Evolutionary conservation across 345 rosid species (phyloP).

Genomic region (Dipteronia sinensis): DNA sequence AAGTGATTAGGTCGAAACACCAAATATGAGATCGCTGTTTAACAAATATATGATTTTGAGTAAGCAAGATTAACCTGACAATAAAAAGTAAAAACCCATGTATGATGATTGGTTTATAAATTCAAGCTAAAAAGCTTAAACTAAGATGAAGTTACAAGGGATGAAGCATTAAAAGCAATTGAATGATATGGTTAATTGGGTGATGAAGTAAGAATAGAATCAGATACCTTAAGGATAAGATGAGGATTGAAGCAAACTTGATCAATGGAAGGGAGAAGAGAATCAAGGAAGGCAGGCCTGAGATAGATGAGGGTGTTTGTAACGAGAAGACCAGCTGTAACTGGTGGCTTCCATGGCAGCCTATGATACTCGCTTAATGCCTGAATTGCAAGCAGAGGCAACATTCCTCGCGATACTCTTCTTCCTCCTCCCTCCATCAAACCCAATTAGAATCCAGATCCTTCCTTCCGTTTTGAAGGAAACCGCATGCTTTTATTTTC

Average conservation of each 20-base stretch:
- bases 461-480: no score
- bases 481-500: no score
- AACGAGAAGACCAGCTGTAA: conserved; percentile 79
- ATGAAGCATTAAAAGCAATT: no score
- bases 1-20: background rate
- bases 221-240: conserved; percentile 71
- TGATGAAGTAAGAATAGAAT: no score
- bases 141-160: no score
- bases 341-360: conserved; percentile 88
- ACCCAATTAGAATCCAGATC: no score
- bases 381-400: conserved; percentile 77
- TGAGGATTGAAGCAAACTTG: conserved; percentile 85
- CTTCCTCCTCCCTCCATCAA: conserved; percentile 27
- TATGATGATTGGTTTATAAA: background rate
- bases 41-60: background rate
- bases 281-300: conserved; percentile 63
- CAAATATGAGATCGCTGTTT: no score
- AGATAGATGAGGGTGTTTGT: conserved; percentile 76
- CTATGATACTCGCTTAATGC: conserved; percentile 70
- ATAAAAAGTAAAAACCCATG: background rate
- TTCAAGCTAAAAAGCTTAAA: background rate
- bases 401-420: conserved; percentile 57
- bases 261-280: conserved; percentile 63
- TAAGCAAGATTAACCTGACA: background rate
- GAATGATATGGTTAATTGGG: no score